These are phyloP conservation scores for Camillea tinctor DNA, from an alignment of 2,329 filamentous ascomycete species.

Conservation along the genomic window DNA sequence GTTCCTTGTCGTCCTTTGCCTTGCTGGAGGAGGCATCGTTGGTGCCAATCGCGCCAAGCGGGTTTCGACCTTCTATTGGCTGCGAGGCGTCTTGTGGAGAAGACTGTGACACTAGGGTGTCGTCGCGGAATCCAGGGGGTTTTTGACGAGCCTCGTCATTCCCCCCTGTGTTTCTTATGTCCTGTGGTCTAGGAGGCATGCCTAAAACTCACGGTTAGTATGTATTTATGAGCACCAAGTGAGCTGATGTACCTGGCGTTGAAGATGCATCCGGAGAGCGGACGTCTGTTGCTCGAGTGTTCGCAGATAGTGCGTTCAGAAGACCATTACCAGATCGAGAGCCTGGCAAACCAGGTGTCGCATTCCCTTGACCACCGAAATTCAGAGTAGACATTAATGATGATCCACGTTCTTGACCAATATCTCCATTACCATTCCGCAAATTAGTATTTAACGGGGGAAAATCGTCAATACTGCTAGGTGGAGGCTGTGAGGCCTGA, in stretches of 20 bases:
- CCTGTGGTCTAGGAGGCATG: slow-evolving; percentile 41
- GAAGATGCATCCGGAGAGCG: slow-evolving; percentile 48
- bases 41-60: slow-evolving; percentile 46
- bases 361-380: slow-evolving; percentile 49
- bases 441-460: slow-evolving; percentile 53
- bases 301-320: slow-evolving; percentile 63
- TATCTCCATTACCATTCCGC: slow-evolving; percentile 55
- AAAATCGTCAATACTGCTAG: slow-evolving; percentile 57
- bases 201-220: slow-evolving; percentile 31
- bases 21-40: slow-evolving; percentile 41
- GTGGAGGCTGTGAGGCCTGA: slow-evolving; percentile 47
- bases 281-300: slow-evolving; percentile 48
- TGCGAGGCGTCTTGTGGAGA: slow-evolving; percentile 35
- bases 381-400: slow-evolving; percentile 54
- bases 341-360: slow-evolving; percentile 38
- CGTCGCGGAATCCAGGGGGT: slow-evolving; percentile 44
- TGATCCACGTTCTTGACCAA: slow-evolving; percentile 53
- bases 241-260: slow-evolving; percentile 32
- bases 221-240: slow-evolving; percentile 3
- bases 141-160: slow-evolving; percentile 49
- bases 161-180: slow-evolving; percentile 39
- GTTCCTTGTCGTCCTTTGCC: slow-evolving; percentile 43
- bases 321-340: slow-evolving; percentile 58
- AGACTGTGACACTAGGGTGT: slow-evolving; percentile 35
- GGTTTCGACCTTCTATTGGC: slow-evolving; percentile 38